phyloP scores from a whole-genome alignment of 202 grass and related monocot genomes.

The Schoenoplectus triqueter region DNA sequence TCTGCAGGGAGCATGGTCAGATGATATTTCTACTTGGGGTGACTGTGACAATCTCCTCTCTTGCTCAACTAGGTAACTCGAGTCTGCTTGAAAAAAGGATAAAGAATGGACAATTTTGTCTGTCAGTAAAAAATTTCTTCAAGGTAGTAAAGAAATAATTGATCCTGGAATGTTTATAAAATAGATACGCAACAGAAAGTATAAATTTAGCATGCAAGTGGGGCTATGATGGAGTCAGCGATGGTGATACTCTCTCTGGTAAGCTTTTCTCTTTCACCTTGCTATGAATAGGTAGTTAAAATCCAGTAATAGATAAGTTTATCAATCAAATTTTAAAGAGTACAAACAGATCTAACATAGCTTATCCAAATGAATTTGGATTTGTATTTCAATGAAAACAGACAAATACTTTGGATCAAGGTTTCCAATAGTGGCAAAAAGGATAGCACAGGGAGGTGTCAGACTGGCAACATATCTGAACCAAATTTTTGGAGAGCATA shows the following conservation, averaged over 20 bases:
- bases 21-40: slow-evolving; percentile 64
- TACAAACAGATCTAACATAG: background rate
- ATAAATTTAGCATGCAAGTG: slow-evolving; percentile 82
- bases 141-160: background rate
- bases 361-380: background rate
- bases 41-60: slow-evolving; percentile 66
- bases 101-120: background rate
- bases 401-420: slow-evolving; percentile 77
- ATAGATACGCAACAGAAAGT: slow-evolving; percentile 80
- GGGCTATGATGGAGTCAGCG: slow-evolving; percentile 56
- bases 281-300: background rate
- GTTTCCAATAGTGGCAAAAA: slow-evolving; percentile 61
- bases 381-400: slow-evolving; percentile 35
- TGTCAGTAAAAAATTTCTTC: background rate
- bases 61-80: slow-evolving; percentile 64
- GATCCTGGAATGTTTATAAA: slow-evolving; percentile 10
- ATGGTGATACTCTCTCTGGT: slow-evolving; percentile 71
- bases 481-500: slow-evolving; percentile 58
- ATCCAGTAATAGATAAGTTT: background rate
- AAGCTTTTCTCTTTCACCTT: background rate
- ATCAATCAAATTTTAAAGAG: background rate
- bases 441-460: slow-evolving; percentile 83
- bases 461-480: slow-evolving; percentile 83
- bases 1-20: slow-evolving; percentile 56
- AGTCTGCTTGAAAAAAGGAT: background rate